Percentiles rank a stretch among this genome's conserved stretches.
Evolutionary conservation across 352 stramenopile genomes (phyloP).

Genomic region (Nothophytophthora sp.): DNA sequence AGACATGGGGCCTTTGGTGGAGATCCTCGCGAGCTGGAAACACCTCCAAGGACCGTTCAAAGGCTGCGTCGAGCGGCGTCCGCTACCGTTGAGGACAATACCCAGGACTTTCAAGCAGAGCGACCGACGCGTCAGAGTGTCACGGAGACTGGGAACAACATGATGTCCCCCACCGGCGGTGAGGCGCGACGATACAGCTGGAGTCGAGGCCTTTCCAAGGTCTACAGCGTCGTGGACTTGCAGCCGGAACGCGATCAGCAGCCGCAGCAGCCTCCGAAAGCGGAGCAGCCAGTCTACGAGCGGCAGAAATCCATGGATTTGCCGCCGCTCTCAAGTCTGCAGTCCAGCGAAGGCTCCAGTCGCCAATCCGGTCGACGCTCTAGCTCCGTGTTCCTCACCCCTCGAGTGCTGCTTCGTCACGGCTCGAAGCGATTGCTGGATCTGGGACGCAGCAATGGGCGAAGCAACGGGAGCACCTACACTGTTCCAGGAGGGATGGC

Average conservation of each 20-base stretch:
- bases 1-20: neutral
- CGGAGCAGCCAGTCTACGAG: neutral
- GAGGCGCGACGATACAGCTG: slow-evolving; percentile 8
- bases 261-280: neutral
- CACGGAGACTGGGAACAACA: neutral
- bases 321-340: slow-evolving; percentile 13
- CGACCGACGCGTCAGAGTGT: neutral
- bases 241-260: neutral
- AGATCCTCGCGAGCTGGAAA: neutral
- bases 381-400: slow-evolving; percentile 24
- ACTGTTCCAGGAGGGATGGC: neutral
- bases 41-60: neutral
- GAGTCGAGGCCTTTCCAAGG: slow-evolving; percentile 16
- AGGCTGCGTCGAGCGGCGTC: neutral
- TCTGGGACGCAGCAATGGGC: slow-evolving; percentile 10
- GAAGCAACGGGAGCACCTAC: neutral
- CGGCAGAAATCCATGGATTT: slow-evolving; percentile 7
- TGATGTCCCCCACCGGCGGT: neutral
- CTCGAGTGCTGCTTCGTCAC: slow-evolving; percentile 15
- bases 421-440: slow-evolving; percentile 26
- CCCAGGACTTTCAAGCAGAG: neutral
- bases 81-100: too few species aligned
- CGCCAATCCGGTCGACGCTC: neutral
- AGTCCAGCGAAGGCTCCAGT: slow-evolving; percentile 4
- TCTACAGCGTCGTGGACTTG: slow-evolving; percentile 16